A percentile compares a stretch with the other conserved stretches of the same genome.
Evolutionary conservation across 306 rosid species (phyloP).

Genomic region (Mimosa bimucronata): DNA sequence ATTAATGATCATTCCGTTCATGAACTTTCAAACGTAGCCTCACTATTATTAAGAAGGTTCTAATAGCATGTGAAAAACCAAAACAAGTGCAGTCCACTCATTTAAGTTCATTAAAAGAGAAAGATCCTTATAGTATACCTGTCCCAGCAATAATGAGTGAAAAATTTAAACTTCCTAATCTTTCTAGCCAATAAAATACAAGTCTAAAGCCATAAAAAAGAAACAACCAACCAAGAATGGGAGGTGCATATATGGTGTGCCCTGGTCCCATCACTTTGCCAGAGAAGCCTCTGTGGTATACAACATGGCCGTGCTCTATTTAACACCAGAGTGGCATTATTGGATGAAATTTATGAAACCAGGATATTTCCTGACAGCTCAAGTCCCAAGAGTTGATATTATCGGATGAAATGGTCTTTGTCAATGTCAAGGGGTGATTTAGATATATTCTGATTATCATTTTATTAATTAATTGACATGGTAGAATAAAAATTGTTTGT

Average conservation of each 20-base stretch:
- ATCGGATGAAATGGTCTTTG: neutral
- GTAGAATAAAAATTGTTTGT: slow-evolving; percentile 11
- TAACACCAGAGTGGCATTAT: neutral
- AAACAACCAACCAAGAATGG: neutral
- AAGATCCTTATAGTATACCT: neutral
- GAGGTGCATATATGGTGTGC: neutral
- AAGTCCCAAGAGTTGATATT: neutral
- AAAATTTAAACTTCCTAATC: neutral
- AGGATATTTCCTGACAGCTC: neutral
- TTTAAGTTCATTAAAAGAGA: neutral
- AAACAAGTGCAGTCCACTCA: neutral
- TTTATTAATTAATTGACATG: slow-evolving; percentile 17
- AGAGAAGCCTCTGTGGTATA: neutral
- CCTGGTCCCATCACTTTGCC: neutral
- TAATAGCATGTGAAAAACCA: neutral
- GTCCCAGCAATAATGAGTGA: neutral
- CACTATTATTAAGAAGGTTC: neutral
- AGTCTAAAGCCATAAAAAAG: neutral
- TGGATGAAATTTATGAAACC: neutral
- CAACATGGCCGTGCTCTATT: neutral
- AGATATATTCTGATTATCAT: slow-evolving; percentile 10
- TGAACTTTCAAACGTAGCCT: neutral
- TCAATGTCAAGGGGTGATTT: slow-evolving; percentile 19
- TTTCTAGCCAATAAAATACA: neutral
- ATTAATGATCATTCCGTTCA: neutral